Percentiles rank a stretch among this genome's conserved stretches.
Conservation (phyloP, 2,329 filamentous ascomycete species). For the Beauveria varroae region DNA sequence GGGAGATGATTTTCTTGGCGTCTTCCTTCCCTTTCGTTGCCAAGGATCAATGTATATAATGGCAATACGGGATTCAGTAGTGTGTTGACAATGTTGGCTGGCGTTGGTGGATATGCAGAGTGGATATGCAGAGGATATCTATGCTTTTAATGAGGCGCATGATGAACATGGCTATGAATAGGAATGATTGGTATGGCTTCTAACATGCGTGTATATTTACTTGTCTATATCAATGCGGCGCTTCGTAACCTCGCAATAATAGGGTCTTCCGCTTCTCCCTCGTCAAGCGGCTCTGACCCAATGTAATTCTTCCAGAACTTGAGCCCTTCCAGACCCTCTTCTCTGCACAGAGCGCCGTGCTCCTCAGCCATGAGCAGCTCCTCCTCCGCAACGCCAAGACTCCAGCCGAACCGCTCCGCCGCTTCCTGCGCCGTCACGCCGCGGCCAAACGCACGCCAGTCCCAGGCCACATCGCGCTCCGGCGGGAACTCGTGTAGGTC, state of each 20-base stretch:
- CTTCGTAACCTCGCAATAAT: neutral
- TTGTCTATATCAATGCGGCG: slow-evolving; percentile 8
- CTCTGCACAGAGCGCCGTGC: slow-evolving; percentile 75
- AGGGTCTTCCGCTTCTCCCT: slow-evolving; percentile 3
- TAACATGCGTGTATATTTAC: neutral
- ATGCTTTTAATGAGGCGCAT: neutral
- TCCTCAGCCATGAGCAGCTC: slow-evolving; percentile 98
- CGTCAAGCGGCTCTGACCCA: slow-evolving; percentile 24
- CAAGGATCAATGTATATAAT: neutral
- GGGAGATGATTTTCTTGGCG: neutral
- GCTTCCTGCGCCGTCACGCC: slow-evolving; percentile 86
- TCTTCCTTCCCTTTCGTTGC: neutral
- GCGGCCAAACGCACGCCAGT: slow-evolving; percentile 69
- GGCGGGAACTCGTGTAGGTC: slow-evolving; percentile 62
- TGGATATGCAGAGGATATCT: neutral
- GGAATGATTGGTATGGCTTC: neutral
- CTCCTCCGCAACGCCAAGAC: slow-evolving; percentile 88
- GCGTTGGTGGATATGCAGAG: neutral
- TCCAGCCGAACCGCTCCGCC: slow-evolving; percentile 91
- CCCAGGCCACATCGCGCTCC: slow-evolving; percentile 60
- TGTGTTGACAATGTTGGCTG: neutral
- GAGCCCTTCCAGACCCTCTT: slow-evolving; percentile 84
- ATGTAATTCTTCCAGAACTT: slow-evolving; percentile 87
- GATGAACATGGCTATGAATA: neutral
- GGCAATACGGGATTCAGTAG: neutral